Evolutionary conservation across 202 grass and related monocot genomes (phyloP).

Genomic region (Zoysia matrella): DNA sequence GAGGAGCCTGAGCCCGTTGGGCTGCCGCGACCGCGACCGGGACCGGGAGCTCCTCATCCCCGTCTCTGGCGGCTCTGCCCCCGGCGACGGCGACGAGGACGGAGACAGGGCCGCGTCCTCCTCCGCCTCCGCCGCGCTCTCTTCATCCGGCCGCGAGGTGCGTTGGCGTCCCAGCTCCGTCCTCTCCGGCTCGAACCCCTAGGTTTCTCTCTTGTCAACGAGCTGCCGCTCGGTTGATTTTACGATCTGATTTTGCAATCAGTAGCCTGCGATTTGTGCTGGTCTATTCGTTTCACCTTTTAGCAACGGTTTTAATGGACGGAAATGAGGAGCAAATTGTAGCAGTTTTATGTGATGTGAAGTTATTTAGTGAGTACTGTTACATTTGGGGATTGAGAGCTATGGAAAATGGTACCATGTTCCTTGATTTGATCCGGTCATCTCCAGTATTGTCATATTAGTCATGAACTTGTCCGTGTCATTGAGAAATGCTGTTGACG

Average conservation of each 20-base stretch:
- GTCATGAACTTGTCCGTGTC: background rate
- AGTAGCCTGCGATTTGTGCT: background rate
- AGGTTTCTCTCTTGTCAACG: constrained; percentile 9
- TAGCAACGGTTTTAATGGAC: too few species aligned
- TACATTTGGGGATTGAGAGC: background rate
- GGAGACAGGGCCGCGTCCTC: constrained; percentile 52
- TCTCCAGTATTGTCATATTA: background rate
- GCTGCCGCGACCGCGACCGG: constrained; percentile 50
- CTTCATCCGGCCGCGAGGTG: constrained; percentile 77
- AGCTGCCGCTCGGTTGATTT: background rate
- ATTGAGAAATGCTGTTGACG: background rate
- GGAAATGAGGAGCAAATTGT: too few species aligned
- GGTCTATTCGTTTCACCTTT: background rate
- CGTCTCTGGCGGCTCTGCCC: constrained; percentile 58
- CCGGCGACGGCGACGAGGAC: constrained; percentile 49
- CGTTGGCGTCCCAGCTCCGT: background rate
- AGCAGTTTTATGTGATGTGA: too few species aligned
- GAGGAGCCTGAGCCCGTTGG: constrained; percentile 61
- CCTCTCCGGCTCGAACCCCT: constrained; percentile 5
- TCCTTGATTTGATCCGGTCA: background rate
- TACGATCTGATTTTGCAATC: too few species aligned
- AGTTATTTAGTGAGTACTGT: too few species aligned
- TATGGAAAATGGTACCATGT: background rate
- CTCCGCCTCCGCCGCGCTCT: constrained; percentile 63
- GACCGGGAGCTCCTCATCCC: constrained; percentile 88